Evolutionary conservation across 2,329 filamentous ascomycete species (phyloP).

Genomic region (Trichophyton schoenleinii): DNA sequence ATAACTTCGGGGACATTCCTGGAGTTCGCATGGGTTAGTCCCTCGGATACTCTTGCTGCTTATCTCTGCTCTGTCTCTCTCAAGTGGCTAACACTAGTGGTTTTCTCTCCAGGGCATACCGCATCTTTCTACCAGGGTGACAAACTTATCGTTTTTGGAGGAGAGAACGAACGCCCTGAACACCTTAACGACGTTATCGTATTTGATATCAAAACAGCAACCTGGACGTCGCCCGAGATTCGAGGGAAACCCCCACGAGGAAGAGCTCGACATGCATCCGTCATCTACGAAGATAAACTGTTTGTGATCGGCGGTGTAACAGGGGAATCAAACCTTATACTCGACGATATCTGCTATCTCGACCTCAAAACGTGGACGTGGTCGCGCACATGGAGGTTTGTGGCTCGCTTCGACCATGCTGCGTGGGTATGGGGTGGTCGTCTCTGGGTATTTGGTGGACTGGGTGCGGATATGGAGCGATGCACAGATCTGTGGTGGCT

Average conservation of each 20-base stretch:
- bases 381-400: slow-evolving; percentile 93
- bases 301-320: slow-evolving; percentile 95
- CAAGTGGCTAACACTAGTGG: neutral
- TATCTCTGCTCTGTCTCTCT: neutral
- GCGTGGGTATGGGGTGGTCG: slow-evolving; percentile 86
- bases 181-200: slow-evolving; percentile 94
- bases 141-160: slow-evolving; percentile 93
- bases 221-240: slow-evolving; percentile 88
- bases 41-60: slow-evolving; percentile 6
- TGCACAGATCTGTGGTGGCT: slow-evolving; percentile 95
- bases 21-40: slow-evolving; percentile 83
- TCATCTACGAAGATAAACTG: slow-evolving; percentile 89
- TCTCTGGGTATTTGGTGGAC: slow-evolving; percentile 91
- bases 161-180: slow-evolving; percentile 92
- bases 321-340: slow-evolving; percentile 77
- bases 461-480: slow-evolving; percentile 94
- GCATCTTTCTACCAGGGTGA: slow-evolving; percentile 86
- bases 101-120: slow-evolving; percentile 58
- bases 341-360: slow-evolving; percentile 93
- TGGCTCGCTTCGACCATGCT: slow-evolving; percentile 86
- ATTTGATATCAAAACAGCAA: slow-evolving; percentile 84
- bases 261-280: slow-evolving; percentile 81
- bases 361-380: slow-evolving; percentile 96
- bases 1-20: slow-evolving; percentile 97
- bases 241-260: slow-evolving; percentile 76